Evolutionary conservation across 1,284 basidiomycete genomes (phyloP), one percentile per base, ranked within the genome.

Genomic region (Ganoderma leucocontextum): DNA sequence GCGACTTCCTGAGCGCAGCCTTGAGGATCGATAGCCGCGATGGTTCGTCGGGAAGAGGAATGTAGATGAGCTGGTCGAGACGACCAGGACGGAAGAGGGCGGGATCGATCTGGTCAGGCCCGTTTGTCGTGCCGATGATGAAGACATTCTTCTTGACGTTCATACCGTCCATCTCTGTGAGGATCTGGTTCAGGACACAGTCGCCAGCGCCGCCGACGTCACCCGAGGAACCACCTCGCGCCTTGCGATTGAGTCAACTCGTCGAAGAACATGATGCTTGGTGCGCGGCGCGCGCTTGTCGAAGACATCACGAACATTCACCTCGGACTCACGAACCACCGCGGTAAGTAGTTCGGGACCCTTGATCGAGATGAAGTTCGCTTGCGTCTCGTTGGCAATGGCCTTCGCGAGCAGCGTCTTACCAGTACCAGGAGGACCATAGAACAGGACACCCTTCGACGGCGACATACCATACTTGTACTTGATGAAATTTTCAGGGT

Each of bases 131-230:
- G 74, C 97, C 97, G 72, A 99, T 99, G 82, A 98, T 96, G 86
- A 98, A 98, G 35, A 98, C 97, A 80, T 99, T 99, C 90, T 99
- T 99, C 91, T 98, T 99, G 59, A 95, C 89, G 82, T 98, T 96
- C 94, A 99, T 98, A 76, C 97, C 97, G 81, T 99, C 98, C 96
- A 99, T 99, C 84, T 99, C 98, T 66, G 98, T 99, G 42, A 97
- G 88, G 75, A 98, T 95, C 81, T 98, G 96, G 83, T 98, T 98
- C 70, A 98, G 89, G 12, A 98, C 97, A 85, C n/a, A n/a, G n/a
- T n/a, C n/a, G n/a, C n/a, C n/a, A n/a, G n/a, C n/a, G n/a, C n/a
- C n/a, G n/a, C n/a, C n/a, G n/a, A n/a, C n/a, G n/a, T n/a, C n/a
- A n/a, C n/a, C n/a, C n/a, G n/a, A n/a, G n/a, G n/a, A n/a, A n/a